Evolutionary conservation across 1,284 basidiomycete species (phyloP).

Genomic region (Cutaneotrichosporon sp.): DNA sequence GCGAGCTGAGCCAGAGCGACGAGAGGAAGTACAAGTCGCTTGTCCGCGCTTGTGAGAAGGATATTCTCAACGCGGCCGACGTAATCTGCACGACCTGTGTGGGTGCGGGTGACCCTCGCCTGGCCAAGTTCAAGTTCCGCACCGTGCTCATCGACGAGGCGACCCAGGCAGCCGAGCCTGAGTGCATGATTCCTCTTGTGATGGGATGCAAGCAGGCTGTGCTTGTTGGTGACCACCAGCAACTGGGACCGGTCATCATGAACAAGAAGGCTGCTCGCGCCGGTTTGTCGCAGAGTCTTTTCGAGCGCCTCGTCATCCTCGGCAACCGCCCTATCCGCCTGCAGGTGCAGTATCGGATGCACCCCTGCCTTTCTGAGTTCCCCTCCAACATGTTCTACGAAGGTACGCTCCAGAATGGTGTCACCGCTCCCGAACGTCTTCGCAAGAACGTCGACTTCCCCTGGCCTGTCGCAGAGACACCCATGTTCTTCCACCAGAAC

Average conservation of each 20-base stretch:
- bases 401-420: constrained; percentile 96
- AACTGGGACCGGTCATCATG: constrained; percentile 99
- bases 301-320: constrained; percentile 92
- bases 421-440: constrained; percentile 93
- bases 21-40: constrained; percentile 97
- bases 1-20: constrained; percentile 91
- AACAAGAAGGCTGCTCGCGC: constrained; percentile 99
- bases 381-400: constrained; percentile 99
- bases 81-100: constrained; percentile 99
- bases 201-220: constrained; percentile 98
- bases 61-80: constrained; percentile 90
- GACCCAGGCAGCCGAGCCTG: constrained; percentile 96
- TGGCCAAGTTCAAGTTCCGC: constrained; percentile 94
- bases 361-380: constrained; percentile 97
- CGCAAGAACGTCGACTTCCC: constrained; percentile 98
- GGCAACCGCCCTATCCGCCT: constrained; percentile 95
- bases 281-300: constrained; percentile 93
- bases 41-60: constrained; percentile 91
- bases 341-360: constrained; percentile 99
- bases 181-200: constrained; percentile 98
- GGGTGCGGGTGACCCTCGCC: constrained; percentile 89
- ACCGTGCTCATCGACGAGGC: constrained; percentile 98
- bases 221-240: constrained; percentile 95
- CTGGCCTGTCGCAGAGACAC: constrained; percentile 95
- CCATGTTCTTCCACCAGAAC: constrained; percentile 99